Conservation (phyloP, 495 filamentous ascomycete genomes). For the Cenococcum geophilum region DNA sequence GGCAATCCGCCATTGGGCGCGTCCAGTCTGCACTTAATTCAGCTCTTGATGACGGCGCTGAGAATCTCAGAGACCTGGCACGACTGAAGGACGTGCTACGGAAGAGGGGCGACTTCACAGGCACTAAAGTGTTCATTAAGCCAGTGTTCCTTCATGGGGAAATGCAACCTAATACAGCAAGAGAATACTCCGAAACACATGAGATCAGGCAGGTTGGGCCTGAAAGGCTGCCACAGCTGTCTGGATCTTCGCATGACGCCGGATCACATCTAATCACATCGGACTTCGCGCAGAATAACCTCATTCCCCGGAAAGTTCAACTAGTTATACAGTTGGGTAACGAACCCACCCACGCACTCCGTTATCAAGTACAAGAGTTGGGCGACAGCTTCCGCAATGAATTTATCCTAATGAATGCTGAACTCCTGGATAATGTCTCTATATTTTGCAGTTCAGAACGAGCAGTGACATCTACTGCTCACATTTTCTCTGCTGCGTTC, state of each 20-base stretch:
- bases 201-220: slow-evolving; percentile 13
- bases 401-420: slow-evolving; percentile 84
- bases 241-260: not conserved
- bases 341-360: slow-evolving; percentile 97
- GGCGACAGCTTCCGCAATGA: slow-evolving; percentile 95
- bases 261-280: slow-evolving; percentile 53
- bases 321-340: slow-evolving; percentile 99
- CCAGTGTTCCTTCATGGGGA: slow-evolving; percentile 89
- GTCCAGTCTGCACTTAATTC: slow-evolving; percentile 76
- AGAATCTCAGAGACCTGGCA: slow-evolving; percentile 81
- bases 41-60: slow-evolving; percentile 67
- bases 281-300: slow-evolving; percentile 84
- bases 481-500: slow-evolving; percentile 93
- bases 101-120: slow-evolving; percentile 86
- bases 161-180: slow-evolving; percentile 40
- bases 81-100: slow-evolving; percentile 75
- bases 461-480: slow-evolving; percentile 86
- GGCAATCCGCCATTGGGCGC: slow-evolving; percentile 78
- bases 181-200: slow-evolving; percentile 27
- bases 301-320: slow-evolving; percentile 89
- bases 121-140: slow-evolving; percentile 98
- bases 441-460: slow-evolving; percentile 93
- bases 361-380: slow-evolving; percentile 91
- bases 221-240: not conserved
- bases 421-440: slow-evolving; percentile 80